These are phyloP conservation scores for Mycena epipterygia DNA, from an alignment of 768 basidiomycete genomes.

Conservation along the genomic window DNA sequence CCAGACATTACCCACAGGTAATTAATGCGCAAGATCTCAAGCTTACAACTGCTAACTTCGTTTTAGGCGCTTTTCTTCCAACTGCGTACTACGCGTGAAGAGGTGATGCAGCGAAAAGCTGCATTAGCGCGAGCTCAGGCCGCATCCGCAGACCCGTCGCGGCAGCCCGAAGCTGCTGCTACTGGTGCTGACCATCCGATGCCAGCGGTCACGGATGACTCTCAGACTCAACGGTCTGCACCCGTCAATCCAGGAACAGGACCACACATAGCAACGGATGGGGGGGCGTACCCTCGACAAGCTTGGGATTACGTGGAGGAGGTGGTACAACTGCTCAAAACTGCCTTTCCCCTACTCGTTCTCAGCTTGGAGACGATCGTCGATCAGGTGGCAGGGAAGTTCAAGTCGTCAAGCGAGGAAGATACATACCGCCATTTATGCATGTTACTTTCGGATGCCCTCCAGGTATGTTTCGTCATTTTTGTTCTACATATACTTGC, in stretches of 20 bases:
- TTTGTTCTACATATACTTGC: not conserved
- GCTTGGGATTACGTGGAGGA: slow-evolving; percentile 95
- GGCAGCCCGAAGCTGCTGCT: slow-evolving; percentile 40
- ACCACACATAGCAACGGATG: slow-evolving; percentile 43
- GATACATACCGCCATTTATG: slow-evolving; percentile 93
- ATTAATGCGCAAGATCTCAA: not conserved
- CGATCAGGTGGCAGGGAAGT: slow-evolving; percentile 91
- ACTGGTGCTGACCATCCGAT: slow-evolving; percentile 34
- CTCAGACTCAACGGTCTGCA: slow-evolving; percentile 32
- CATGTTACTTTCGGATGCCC: slow-evolving; percentile 88
- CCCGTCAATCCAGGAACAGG: slow-evolving; percentile 20
- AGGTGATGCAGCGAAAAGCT: slow-evolving; percentile 61
- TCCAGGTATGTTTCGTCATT: slow-evolving; percentile 68
- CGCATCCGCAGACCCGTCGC: slow-evolving; percentile 46
- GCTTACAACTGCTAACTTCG: slow-evolving; percentile 20
- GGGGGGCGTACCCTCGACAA: slow-evolving; percentile 61
- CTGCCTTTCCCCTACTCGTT: slow-evolving; percentile 94
- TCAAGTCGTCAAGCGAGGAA: slow-evolving; percentile 92
- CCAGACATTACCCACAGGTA: slow-evolving; percentile 91
- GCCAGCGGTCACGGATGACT: slow-evolving; percentile 36
- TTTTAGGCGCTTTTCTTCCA: slow-evolving; percentile 94
- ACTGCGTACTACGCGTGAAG: slow-evolving; percentile 86
- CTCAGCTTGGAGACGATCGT: slow-evolving; percentile 97
- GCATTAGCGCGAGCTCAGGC: slow-evolving; percentile 52
- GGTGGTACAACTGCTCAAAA: slow-evolving; percentile 93